Base-by-base conservation (phyloP, 2,329 filamentous ascomycete genomes). In the Leptographium lundbergii region DNA sequence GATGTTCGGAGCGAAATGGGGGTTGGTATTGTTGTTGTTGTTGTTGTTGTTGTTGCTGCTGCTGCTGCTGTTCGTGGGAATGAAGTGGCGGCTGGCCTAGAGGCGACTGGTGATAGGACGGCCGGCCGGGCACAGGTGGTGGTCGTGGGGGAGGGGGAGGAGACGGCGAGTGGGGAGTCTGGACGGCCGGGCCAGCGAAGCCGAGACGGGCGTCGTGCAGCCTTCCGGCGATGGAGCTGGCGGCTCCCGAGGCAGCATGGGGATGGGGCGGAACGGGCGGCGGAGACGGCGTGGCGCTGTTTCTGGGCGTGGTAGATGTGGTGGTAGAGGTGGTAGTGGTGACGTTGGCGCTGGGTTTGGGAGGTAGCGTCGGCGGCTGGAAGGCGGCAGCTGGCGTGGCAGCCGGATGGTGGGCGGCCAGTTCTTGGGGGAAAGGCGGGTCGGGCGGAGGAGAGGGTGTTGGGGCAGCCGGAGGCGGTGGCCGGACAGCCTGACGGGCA, bases 341-440 rank as follows among this genome's bases (percentile, higher is more conserved):
- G 6, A 39, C 42, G 10, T 47, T 34, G 42, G 17, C 74, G 66
- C 71, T 66, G 11, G 70, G 70, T 57, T 85, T 85, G 0, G 82
- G 83, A 0, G 84, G 80, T 1, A 78, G 78, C 5, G 76, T 76
- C 0, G 78, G 79, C 74, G 34, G 54, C 19, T 36, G 50, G 13
- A 22, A 58, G 11, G 22, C 34, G 14, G 48, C 54, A 1, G 25
- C 57, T n/a, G 17, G 51, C 17, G 32, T 54, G 45, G 17, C 64
- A 54, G 65, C 66, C 13, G 64, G 73, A 1, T 59, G 32, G 2
- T 59, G 53, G 1, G 63, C 47, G 2, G 76, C 73, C 60, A 86
- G 74, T 66, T 87, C 85, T 29, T 83, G 82, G 10, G 87, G 88
- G 22, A 87, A 75, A 58, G 88, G 87, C 61, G 88, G 88, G n/a